A percentile compares a stretch with the other conserved stretches of the same genome.
These are phyloP conservation scores for Talaromyces sp. DNA, from an alignment of 2,329 filamentous ascomycete genomes.

Conservation along the genomic window DNA sequence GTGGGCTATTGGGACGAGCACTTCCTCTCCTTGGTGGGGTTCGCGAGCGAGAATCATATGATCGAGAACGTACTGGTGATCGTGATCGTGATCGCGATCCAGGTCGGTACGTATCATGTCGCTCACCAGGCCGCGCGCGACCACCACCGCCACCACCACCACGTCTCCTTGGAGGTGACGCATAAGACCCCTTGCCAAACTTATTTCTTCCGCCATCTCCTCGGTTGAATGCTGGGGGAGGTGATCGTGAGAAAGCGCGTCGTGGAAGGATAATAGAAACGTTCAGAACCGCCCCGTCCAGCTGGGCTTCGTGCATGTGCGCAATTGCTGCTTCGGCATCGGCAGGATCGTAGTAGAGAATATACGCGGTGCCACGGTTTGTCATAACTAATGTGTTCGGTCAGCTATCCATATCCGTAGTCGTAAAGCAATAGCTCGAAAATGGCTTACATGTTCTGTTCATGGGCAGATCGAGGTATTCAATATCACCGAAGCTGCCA, in stretches of 20 bases:
- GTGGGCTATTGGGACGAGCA: conserved; percentile 38
- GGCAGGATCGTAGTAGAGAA: conserved; percentile 74
- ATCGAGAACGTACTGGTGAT: conserved; percentile 42
- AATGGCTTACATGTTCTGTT: conserved; percentile 73
- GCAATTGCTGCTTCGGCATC: conserved; percentile 88
- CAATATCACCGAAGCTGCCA: conserved; percentile 80
- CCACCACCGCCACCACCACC: too few species aligned
- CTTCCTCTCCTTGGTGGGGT: conserved; percentile 44
- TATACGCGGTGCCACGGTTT: conserved; percentile 92
- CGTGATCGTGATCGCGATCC: conserved; percentile 56
- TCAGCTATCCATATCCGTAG: neutral
- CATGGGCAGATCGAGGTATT: conserved; percentile 85
- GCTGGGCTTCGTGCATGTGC: conserved; percentile 96
- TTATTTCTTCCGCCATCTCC: conserved; percentile 58
- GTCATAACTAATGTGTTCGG: conserved; percentile 65
- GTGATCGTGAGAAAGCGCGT: conserved; percentile 78
- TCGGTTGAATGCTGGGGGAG: conserved; percentile 69
- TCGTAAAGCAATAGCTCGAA: neutral
- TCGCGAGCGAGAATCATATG: conserved; percentile 45
- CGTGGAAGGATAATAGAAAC: conserved; percentile 87
- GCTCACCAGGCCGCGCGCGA: conserved; percentile 50
- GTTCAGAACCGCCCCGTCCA: conserved; percentile 79
- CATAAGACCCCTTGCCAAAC: conserved; percentile 32
- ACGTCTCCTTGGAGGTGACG: conserved; percentile 41
- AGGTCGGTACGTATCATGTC: conserved; percentile 61